Evolutionary conservation across 1,139 yeast genomes (phyloP).

Genomic region (Eremothecium cymbalariae): DNA sequence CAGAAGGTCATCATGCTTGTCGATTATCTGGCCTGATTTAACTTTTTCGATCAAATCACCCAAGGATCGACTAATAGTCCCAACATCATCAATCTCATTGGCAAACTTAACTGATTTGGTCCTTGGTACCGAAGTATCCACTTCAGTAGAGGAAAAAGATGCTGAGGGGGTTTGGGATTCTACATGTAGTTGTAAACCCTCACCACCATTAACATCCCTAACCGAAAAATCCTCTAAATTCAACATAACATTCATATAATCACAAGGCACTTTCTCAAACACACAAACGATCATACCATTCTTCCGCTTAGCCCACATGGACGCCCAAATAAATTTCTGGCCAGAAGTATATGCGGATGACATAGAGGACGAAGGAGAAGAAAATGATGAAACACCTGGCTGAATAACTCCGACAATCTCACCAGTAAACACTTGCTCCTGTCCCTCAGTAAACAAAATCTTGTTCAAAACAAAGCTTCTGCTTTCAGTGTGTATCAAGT

Average conservation of each 20-base stretch:
- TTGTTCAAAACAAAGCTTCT: slow-evolving; percentile 56
- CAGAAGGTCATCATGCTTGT: slow-evolving; percentile 26
- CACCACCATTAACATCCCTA: slow-evolving; percentile 20
- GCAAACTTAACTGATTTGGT: slow-evolving; percentile 31
- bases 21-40: slow-evolving; percentile 26
- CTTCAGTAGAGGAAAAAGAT: not conserved
- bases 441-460: slow-evolving; percentile 36
- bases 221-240: slow-evolving; percentile 22
- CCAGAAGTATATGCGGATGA: slow-evolving; percentile 33
- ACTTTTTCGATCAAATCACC: slow-evolving; percentile 25
- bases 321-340: slow-evolving; percentile 56
- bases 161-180: slow-evolving; percentile 3
- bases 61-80: slow-evolving; percentile 27
- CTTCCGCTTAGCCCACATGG: slow-evolving; percentile 79
- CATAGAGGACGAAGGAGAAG: slow-evolving; percentile 1
- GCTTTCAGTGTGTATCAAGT: slow-evolving; percentile 68
- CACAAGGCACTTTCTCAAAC: slow-evolving; percentile 82
- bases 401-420: slow-evolving; percentile 44
- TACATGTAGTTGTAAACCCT: slow-evolving; percentile 14
- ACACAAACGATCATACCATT: slow-evolving; percentile 69
- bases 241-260: slow-evolving; percentile 57
- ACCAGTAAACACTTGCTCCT: slow-evolving; percentile 47
- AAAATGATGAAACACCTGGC: slow-evolving; percentile 30
- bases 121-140: slow-evolving; percentile 13
- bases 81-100: slow-evolving; percentile 22